Evolutionary conservation across 2,329 filamentous ascomycete genomes (phyloP), one percentile per base, ranked within the genome.

Genomic region (Trichoderma polysporum): DNA sequence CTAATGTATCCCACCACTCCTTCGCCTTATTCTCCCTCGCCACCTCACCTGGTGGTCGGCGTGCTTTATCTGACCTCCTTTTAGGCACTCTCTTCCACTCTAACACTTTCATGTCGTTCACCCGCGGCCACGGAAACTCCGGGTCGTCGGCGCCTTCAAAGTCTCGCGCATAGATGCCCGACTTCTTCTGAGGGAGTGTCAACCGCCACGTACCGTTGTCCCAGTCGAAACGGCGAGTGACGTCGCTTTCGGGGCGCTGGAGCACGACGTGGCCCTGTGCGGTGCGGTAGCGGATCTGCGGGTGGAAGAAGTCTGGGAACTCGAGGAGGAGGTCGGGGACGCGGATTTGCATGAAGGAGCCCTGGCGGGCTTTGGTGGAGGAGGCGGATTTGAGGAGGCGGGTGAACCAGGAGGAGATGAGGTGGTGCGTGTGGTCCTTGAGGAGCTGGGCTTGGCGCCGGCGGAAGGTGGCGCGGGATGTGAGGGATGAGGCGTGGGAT

Each of bases 301-400:
- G 66, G 19, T 69, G 73, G 47, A 80, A 70, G 71, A 80, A 79
- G 39, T 77, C 74, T 35, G 68, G 61, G 33, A 78, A 79, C 39
- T 79, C 77, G 27, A 66, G 65, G 27, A 80, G 39, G 17, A 80
- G 71, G 60, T 76, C 54, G 17, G 78, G 78, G 52, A 79, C 41
- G 54, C 71, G 27, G 33, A 59, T 61, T 3, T 47, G 66, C 66
- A 70, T 69, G 53, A 75, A 71, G 19, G 33, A 47, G 17, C 69
- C 47, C 66, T 77, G 74, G 41, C 69, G 71, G 13, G 41, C n/a
- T 12, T 39, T 68, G 61, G 68, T 69, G 7, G 63, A 52, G 15
- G 75, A 76, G 27, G 73, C 70, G 4, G 66, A 45, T 29, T 73
- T 72, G 37, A 79, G 66, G 22, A 80, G 68, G 33, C 69, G 67